These are phyloP conservation scores for Schrenkiella parvula DNA, from an alignment of 345 rosid species.

Conservation along the genomic window DNA sequence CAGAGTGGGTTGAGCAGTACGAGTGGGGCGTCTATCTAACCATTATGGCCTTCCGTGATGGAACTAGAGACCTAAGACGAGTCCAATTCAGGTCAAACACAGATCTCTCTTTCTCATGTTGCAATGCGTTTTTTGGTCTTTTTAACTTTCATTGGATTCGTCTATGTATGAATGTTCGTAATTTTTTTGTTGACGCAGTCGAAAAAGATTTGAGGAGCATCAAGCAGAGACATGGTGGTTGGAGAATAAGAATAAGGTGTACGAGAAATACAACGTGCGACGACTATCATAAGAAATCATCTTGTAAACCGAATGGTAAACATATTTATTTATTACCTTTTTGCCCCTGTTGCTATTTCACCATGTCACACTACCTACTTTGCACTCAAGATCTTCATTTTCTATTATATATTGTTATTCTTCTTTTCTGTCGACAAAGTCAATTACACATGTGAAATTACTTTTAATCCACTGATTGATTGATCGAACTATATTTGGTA, in stretches of 20 bases:
- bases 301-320: background rate
- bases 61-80: background rate
- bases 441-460: constrained; percentile 24
- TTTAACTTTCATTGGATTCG: background rate
- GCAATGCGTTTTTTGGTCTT: background rate
- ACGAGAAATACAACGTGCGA: constrained; percentile 70
- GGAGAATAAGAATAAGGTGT: constrained; percentile 76
- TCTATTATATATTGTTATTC: background rate
- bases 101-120: background rate
- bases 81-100: background rate
- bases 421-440: background rate
- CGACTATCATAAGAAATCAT: background rate
- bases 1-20: background rate
- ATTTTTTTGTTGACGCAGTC: no score
- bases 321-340: background rate
- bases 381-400: background rate
- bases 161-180: background rate
- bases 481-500: background rate
- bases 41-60: background rate
- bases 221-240: constrained; percentile 98
- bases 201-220: constrained; percentile 83
- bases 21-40: background rate
- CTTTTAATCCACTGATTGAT: constrained; percentile 4
- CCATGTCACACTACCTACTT: background rate
- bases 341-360: background rate